Evolutionary conservation across 768 basidiomycete species (phyloP), one percentile per base, ranked within the genome.

Genomic region (Naematelia encephala): DNA sequence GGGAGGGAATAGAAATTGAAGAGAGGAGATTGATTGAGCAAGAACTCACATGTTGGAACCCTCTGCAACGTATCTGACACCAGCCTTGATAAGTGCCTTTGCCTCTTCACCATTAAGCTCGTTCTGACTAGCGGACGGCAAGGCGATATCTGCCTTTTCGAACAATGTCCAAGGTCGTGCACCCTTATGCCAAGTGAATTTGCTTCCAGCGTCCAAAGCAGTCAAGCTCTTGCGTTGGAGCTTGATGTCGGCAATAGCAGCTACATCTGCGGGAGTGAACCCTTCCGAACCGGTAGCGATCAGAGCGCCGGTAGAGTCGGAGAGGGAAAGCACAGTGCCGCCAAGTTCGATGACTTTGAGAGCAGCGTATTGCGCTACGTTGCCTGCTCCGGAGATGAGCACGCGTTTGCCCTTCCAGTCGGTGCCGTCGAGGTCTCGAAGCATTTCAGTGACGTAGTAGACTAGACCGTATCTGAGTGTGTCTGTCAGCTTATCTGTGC

Each of bases 341-440:
- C 87, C 87, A 72, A 88, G 85, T 77, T 86, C 86, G 76, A 89
- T 82, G 63, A 87, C 84, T 76, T 88, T 87, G 76, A 87, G 81
- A 0, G 87, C 87, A 53, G 87, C 87, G 80, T 80, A 87, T 63
- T 80, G 86, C 34, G 87, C 84, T 68, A 89, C 87, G 78, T 89
- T 89, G 23, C 87, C 87, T 22, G 86, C 82, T 56, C 87, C 80
- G 10, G 78, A 79, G 67, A 81, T 73, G 57, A 80, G 69, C 56
- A 80, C 79, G 54, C 71, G 71, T 74, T 80, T 80, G 68, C 79
- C 79, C 67, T 78, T 75, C 75, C 77, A 81, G 68, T 75, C 84
- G 74, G 81, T 81, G 69, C 80, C 81, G 74, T 86, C 83, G 16
- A 86, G 82, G 75, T 82, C 83, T 21, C 83, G 79, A 54, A 80